Percentiles rank a stretch among this genome's conserved stretches.
These are phyloP conservation scores for Nitzschia sp. DNA, from an alignment of 108 stramenopile species.

Conservation along the genomic window DNA sequence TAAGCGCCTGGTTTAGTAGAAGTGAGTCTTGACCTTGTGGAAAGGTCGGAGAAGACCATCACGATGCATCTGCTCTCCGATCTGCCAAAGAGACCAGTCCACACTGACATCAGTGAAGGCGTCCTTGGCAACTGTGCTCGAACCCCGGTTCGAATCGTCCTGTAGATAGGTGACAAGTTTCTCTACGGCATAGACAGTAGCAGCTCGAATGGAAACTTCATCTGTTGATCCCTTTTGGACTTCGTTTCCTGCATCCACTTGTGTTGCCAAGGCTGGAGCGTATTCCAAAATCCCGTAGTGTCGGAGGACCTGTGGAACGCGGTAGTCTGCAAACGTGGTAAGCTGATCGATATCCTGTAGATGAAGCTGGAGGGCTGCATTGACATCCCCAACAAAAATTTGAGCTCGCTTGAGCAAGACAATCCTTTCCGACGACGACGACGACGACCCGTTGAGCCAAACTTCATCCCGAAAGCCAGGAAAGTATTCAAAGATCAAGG, in stretches of 20 bases:
- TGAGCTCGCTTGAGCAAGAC: constrained; percentile 91
- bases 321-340: constrained; percentile 93
- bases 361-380: constrained; percentile 62
- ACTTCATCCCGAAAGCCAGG: constrained; percentile 83
- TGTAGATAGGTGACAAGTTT: constrained; percentile 61
- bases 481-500: constrained; percentile 59
- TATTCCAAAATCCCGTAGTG: constrained; percentile 72
- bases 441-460: neutral
- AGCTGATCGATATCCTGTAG: constrained; percentile 45
- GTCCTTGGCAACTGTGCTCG: neutral
- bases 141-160: constrained; percentile 3
- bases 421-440: constrained; percentile 25
- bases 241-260: constrained; percentile 60
- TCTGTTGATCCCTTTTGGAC: constrained; percentile 55
- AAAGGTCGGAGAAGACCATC: constrained; percentile 58
- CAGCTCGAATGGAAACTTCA: constrained; percentile 86
- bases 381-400: constrained; percentile 86
- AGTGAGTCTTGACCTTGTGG: constrained; percentile 76
- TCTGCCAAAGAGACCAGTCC: constrained; percentile 89
- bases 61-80: constrained; percentile 70
- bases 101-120: constrained; percentile 73
- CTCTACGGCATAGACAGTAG: constrained; percentile 86
- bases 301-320: constrained; percentile 87
- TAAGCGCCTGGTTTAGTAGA: constrained; percentile 47
- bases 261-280: constrained; percentile 37